A percentile compares a stretch with the other conserved stretches of the same genome.
Evolutionary conservation across 1,284 basidiomycete genomes (phyloP).

Genomic region (Cutaneotrichosporon sp.): DNA sequence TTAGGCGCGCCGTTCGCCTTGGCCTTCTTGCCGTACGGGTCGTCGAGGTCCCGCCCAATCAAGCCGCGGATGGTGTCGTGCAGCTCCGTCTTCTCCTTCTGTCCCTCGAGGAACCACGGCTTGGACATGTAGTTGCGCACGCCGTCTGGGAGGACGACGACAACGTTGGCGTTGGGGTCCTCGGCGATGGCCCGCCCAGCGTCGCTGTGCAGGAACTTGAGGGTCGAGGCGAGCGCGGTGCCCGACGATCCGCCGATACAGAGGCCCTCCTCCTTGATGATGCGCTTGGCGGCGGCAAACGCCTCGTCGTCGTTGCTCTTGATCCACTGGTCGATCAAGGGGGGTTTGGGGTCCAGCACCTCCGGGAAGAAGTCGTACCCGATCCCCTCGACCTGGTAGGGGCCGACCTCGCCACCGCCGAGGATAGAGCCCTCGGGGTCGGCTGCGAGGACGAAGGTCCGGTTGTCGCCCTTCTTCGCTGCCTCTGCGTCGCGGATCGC

Average conservation of each 20-base stretch:
- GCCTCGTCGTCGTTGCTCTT: slow-evolving; percentile 80
- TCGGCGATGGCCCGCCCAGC: slow-evolving; percentile 63
- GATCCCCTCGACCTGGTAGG: slow-evolving; percentile 87
- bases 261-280: slow-evolving; percentile 83
- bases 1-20: slow-evolving; percentile 3
- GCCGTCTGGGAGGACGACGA: slow-evolving; percentile 83
- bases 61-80: slow-evolving; percentile 14
- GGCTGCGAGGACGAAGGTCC: slow-evolving; percentile 64
- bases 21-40: slow-evolving; percentile 11
- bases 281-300: slow-evolving; percentile 65
- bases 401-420: slow-evolving; percentile 55
- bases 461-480: slow-evolving; percentile 7
- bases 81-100: slow-evolving; percentile 7
- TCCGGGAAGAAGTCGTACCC: slow-evolving; percentile 83
- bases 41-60: slow-evolving; percentile 21
- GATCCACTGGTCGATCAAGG: slow-evolving; percentile 64
- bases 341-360: slow-evolving; percentile 52
- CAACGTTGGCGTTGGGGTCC: slow-evolving; percentile 74
- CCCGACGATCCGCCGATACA: slow-evolving; percentile 90
- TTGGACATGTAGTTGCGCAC: slow-evolving; percentile 97
- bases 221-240: slow-evolving; percentile 69
- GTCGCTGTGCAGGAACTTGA: slow-evolving; percentile 67
- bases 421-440: slow-evolving; percentile 93
- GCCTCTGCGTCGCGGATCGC: slow-evolving; percentile 63
- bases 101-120: slow-evolving; percentile 41